These are phyloP conservation scores for Huntiella bhutanensis DNA, from an alignment of 2,329 filamentous ascomycete genomes.

Conservation along the genomic window DNA sequence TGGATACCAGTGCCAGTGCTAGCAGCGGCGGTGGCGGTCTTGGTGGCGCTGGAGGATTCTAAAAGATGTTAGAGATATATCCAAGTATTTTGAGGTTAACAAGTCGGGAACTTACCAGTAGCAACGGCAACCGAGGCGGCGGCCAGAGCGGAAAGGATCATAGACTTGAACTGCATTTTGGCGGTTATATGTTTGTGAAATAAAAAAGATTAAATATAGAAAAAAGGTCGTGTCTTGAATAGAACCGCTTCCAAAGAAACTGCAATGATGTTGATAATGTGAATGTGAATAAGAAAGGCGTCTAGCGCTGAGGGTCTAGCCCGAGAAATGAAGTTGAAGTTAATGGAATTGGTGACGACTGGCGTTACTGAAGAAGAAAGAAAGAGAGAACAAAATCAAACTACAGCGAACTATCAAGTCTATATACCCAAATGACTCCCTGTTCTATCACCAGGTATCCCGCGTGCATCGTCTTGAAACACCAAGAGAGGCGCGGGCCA, in stretches of 20 bases:
- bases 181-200: slow-evolving; percentile 13
- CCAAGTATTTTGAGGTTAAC: background rate
- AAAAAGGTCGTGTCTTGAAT: slow-evolving; percentile 8
- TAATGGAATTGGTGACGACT: slow-evolving; percentile 4
- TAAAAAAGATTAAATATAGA: slow-evolving; percentile 12
- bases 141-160: slow-evolving; percentile 27
- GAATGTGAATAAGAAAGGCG: background rate
- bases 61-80: background rate
- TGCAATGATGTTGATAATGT: background rate
- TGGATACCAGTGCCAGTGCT: slow-evolving; percentile 2
- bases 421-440: background rate
- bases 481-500: too few relatives aligned
- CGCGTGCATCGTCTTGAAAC: too few relatives aligned
- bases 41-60: background rate
- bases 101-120: background rate
- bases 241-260: background rate
- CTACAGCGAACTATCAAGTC: background rate
- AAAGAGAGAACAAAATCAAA: background rate
- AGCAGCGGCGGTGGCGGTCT: background rate
- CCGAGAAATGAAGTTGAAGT: too few relatives aligned
- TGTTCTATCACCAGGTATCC: background rate
- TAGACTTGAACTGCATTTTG: slow-evolving; percentile 34
- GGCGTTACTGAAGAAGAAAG: slow-evolving; percentile 6
- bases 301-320: too few relatives aligned
- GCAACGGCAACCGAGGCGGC: slow-evolving; percentile 21